These are phyloP conservation scores for Podila horticola DNA, from an alignment of 192 early-diverging fungal species.

Conservation along the genomic window DNA sequence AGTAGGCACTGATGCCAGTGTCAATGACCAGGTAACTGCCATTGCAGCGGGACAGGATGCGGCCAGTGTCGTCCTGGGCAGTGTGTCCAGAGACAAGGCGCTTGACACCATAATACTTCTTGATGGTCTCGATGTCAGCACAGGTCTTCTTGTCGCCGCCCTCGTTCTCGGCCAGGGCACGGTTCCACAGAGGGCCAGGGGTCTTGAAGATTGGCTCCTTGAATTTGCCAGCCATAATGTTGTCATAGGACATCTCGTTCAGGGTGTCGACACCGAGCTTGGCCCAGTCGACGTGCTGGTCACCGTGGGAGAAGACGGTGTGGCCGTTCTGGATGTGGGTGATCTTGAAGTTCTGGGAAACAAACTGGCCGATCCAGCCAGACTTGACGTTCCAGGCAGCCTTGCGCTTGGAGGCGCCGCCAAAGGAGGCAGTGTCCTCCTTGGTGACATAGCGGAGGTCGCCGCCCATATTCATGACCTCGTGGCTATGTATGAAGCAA, in stretches of 20 bases:
- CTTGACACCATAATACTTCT: slow-evolving; percentile 54
- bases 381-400: slow-evolving; percentile 40
- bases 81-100: slow-evolving; percentile 81
- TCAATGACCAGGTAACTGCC: slow-evolving; percentile 74
- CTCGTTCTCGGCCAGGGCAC: slow-evolving; percentile 26
- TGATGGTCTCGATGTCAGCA: slow-evolving; percentile 25
- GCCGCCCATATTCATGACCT: slow-evolving; percentile 48
- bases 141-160: slow-evolving; percentile 29
- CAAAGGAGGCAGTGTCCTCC: slow-evolving; percentile 45
- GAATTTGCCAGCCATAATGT: slow-evolving; percentile 30
- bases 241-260: slow-evolving; percentile 18
- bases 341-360: slow-evolving; percentile 44
- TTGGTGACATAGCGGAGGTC: slow-evolving; percentile 42
- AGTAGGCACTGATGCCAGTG: slow-evolving; percentile 74
- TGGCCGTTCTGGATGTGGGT: slow-evolving; percentile 38
- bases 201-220: slow-evolving; percentile 33
- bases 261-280: slow-evolving; percentile 23
- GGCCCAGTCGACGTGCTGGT: slow-evolving; percentile 45
- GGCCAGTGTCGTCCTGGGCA: slow-evolving; percentile 59
- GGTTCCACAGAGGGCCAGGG: slow-evolving; percentile 42
- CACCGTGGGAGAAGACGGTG: slow-evolving; percentile 38
- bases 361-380: slow-evolving; percentile 37
- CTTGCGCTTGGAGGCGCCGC: slow-evolving; percentile 27
- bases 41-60: slow-evolving; percentile 70
- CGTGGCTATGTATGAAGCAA: slow-evolving; percentile 21